A percentile compares a stretch with the other conserved stretches of the same genome.
Conservation (phyloP, 768 basidiomycete species). For the Podaxis sp. region DNA sequence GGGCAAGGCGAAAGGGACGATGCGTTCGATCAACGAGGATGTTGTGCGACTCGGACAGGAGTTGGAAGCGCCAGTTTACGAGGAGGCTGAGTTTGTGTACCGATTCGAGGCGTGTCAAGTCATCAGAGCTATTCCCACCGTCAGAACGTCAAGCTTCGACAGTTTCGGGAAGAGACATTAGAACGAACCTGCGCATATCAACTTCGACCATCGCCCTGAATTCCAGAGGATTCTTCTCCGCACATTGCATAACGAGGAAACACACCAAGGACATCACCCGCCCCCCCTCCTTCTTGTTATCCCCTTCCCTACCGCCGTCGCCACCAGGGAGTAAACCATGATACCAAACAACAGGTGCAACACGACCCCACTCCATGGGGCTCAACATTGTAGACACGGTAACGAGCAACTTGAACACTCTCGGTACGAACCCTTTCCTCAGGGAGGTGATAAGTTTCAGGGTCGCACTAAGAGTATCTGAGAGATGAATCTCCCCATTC, state of each 20-base stretch:
- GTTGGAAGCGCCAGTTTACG: constrained; percentile 68
- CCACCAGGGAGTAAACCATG: constrained; percentile 41
- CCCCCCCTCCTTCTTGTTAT: neutral
- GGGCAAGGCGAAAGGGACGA: constrained; percentile 70
- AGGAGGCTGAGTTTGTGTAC: constrained; percentile 56
- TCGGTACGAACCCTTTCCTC: constrained; percentile 42
- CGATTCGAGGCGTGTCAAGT: constrained; percentile 47
- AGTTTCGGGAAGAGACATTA: neutral
- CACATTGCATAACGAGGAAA: constrained; percentile 72
- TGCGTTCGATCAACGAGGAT: constrained; percentile 59
- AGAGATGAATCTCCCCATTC: constrained; percentile 26
- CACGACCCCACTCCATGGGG: constrained; percentile 45
- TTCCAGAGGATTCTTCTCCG: constrained; percentile 57
- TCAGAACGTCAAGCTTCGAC: neutral
- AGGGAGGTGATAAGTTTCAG: constrained; percentile 42
- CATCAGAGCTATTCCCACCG: constrained; percentile 41
- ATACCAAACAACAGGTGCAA: constrained; percentile 62
- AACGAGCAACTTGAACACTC: constrained; percentile 61
- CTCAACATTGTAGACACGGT: constrained; percentile 55
- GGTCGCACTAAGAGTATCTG: constrained; percentile 35
- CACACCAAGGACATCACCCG: constrained; percentile 26
- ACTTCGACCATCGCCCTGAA: constrained; percentile 49
- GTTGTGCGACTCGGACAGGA: constrained; percentile 50
- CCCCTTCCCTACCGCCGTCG: constrained; percentile 25
- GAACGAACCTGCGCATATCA: constrained; percentile 53